Evolutionary conservation across 108 stramenopile species (phyloP).

Genomic region (Skeletonema potamos): DNA sequence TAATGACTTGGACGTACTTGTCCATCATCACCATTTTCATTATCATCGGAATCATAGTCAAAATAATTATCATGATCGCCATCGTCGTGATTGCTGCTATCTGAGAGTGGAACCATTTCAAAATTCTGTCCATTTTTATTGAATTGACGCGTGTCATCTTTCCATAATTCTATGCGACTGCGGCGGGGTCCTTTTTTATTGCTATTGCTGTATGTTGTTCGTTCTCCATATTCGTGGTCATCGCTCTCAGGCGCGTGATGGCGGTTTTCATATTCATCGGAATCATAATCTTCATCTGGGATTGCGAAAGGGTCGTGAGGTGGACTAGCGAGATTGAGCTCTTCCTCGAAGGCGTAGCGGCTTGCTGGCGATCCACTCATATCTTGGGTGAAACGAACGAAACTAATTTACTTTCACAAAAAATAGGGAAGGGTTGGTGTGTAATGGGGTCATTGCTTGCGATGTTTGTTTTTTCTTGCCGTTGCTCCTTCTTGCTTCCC

Average conservation of each 20-base stretch:
- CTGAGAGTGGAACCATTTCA: not conserved
- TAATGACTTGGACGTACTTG: not conserved
- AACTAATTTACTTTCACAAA: no score
- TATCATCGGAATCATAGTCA: not conserved
- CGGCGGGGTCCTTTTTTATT: not conserved
- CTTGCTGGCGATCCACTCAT: no score
- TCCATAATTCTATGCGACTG: constrained; percentile 5
- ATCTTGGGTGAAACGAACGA: no score
- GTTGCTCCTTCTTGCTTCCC: no score
- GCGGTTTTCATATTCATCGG: not conserved
- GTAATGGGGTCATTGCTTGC: no score
- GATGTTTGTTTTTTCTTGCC: no score
- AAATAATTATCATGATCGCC: constrained; percentile 1
- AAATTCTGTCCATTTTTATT: not conserved
- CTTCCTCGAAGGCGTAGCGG: not conserved
- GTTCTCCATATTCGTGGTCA: not conserved
- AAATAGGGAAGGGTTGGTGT: no score
- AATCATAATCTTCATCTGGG: constrained; percentile 6
- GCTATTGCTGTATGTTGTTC: not conserved
- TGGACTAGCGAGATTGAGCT: not conserved
- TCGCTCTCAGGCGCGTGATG: not conserved
- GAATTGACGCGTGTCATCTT: constrained; percentile 5
- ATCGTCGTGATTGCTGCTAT: not conserved
- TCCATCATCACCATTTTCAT: constrained; percentile 1
- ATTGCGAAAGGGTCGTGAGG: not conserved